Percentiles rank a stretch among this genome's conserved stretches.
phyloP scores from a whole-genome alignment of 345 rosid species.

The Luvunga scandens region DNA sequence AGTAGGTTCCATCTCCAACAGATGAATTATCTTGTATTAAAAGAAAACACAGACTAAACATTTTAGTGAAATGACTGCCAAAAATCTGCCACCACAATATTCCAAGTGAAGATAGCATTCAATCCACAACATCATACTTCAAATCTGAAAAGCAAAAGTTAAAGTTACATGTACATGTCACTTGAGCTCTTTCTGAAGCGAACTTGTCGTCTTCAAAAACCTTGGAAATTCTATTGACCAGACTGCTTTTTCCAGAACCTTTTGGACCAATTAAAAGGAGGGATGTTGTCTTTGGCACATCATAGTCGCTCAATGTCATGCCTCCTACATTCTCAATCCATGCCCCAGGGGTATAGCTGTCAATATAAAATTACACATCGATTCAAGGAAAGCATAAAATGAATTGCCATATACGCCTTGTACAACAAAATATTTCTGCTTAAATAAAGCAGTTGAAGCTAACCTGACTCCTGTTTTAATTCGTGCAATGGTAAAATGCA shows the following conservation, averaged over 20 bases:
- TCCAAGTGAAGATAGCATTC: neutral
- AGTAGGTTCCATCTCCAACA: constrained; percentile 58
- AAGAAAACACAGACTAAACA: neutral
- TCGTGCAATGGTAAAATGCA: too few species aligned
- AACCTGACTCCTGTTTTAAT: too few species aligned
- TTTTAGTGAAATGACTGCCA: neutral
- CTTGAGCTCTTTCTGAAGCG: constrained; percentile 70
- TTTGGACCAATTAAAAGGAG: constrained; percentile 71
- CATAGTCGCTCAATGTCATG: constrained; percentile 27
- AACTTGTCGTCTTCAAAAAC: constrained; percentile 57
- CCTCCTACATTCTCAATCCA: constrained; percentile 48
- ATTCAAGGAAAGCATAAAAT: neutral
- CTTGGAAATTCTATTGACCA: constrained; percentile 65
- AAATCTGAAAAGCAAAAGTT: neutral
- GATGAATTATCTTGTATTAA: constrained; percentile 40
- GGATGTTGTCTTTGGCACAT: constrained; percentile 55
- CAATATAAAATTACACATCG: neutral
- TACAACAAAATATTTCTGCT: too few species aligned
- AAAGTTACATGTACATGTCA: constrained; percentile 52
- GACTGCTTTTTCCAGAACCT: constrained; percentile 88
- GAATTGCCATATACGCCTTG: neutral
- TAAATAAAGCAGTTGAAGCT: too few species aligned
- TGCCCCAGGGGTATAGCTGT: constrained; percentile 68
- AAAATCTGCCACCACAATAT: neutral
- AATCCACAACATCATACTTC: neutral